These are phyloP conservation scores for Pittosporum tobira DNA, from an alignment of 129 eudicot genomes.

Conservation along the genomic window DNA sequence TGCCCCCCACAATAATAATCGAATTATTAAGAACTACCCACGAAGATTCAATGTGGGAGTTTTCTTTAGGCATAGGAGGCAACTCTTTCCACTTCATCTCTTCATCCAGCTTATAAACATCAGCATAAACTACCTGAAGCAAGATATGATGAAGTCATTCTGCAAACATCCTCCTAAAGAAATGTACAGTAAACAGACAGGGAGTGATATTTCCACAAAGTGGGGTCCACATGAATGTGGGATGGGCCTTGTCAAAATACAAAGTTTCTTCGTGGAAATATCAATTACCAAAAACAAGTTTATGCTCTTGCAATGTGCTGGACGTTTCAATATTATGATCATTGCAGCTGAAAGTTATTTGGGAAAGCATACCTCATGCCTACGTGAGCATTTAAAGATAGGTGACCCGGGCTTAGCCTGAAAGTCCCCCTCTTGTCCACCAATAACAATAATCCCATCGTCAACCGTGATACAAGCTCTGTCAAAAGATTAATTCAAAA, in stretches of 20 bases:
- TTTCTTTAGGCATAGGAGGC: conserved; percentile 75
- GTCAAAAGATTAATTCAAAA: conserved; percentile 4
- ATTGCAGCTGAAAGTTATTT: too few species aligned
- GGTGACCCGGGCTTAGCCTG: conserved; percentile 84
- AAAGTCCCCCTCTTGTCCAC: conserved; percentile 94
- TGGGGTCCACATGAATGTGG: too few species aligned
- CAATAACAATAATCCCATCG: conserved; percentile 56
- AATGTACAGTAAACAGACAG: background rate
- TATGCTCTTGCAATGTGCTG: background rate
- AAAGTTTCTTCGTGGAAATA: too few species aligned
- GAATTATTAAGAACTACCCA: conserved; percentile 62
- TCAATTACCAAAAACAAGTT: too few species aligned
- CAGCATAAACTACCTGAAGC: conserved; percentile 55
- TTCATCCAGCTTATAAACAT: conserved; percentile 70
- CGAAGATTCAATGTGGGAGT: conserved; percentile 70
- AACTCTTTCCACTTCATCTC: conserved; percentile 52
- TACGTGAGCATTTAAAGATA: conserved; percentile 77
- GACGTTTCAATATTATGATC: too few species aligned
- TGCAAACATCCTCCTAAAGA: background rate
- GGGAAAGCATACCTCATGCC: conserved; percentile 48
- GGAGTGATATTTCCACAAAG: background rate
- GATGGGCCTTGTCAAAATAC: too few species aligned
- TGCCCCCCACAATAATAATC: conserved; percentile 64
- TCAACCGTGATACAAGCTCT: conserved; percentile 62
- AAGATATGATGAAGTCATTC: background rate